These are phyloP conservation scores for Bassia scoparia DNA, from an alignment of 148 eudicot species.

Conservation along the genomic window DNA sequence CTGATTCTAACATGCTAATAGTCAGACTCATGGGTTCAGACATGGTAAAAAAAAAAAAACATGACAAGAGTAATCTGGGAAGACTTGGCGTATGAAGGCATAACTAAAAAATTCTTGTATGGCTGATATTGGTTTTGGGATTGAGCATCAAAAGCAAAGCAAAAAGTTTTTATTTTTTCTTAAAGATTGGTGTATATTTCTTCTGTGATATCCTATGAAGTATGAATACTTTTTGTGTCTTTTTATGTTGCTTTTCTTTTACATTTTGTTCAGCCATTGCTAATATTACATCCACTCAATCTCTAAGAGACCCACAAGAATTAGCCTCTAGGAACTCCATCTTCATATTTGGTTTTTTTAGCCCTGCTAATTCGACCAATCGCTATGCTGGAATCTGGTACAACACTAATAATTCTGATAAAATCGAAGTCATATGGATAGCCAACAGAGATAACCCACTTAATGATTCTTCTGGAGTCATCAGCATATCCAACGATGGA, in stretches of 20 bases:
- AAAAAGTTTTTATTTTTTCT: background rate
- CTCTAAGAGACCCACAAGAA: conserved; percentile 20
- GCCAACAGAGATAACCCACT: conserved; percentile 47
- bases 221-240: background rate
- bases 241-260: conserved; percentile 7
- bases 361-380: conserved; percentile 26
- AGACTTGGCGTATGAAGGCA: background rate
- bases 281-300: conserved; percentile 10
- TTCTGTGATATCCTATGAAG: background rate
- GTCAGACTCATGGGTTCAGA: conserved; percentile 1
- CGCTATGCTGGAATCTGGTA: conserved; percentile 47
- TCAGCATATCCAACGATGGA: conserved; percentile 27
- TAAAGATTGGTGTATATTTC: background rate
- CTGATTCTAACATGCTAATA: background rate
- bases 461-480: conserved; percentile 26
- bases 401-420: conserved; percentile 3
- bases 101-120: background rate
- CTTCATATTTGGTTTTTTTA: conserved; percentile 41
- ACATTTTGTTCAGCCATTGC: background rate
- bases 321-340: conserved; percentile 22
- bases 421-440: conserved; percentile 37
- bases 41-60: background rate
- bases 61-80: background rate
- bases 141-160: background rate
- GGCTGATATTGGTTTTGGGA: background rate